A percentile compares a stretch with the other conserved stretches of the same genome.
Evolutionary conservation across 805 yeast genomes (phyloP).

Genomic region (Yarrowia keelungensis): DNA sequence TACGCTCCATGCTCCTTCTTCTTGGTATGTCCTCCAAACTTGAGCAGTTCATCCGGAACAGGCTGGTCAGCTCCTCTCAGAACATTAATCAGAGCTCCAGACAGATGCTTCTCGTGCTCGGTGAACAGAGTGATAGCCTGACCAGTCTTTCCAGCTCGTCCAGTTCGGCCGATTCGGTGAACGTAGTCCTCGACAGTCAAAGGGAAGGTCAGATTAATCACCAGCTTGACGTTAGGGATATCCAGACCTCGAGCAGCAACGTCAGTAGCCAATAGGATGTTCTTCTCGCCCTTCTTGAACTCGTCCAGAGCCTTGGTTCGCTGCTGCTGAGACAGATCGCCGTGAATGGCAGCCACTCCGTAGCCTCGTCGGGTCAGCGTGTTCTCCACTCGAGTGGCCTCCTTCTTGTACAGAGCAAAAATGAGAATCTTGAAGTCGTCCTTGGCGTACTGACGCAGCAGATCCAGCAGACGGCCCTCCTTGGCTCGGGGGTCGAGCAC

Average conservation of each 20-base stretch:
- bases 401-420: constrained; percentile 95
- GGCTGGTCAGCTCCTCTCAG: constrained; percentile 92
- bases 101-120: constrained; percentile 93
- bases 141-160: constrained; percentile 96
- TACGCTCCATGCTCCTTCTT: constrained; percentile 98
- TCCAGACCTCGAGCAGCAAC: constrained; percentile 98
- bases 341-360: constrained; percentile 91
- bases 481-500: constrained; percentile 84
- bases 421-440: constrained; percentile 83
- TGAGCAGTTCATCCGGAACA: constrained; percentile 92
- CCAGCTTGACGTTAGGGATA: constrained; percentile 95
- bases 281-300: constrained; percentile 81
- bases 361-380: constrained; percentile 75
- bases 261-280: constrained; percentile 90
- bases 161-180: constrained; percentile 97
- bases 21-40: constrained; percentile 97
- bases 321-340: constrained; percentile 91
- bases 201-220: constrained; percentile 94
- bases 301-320: constrained; percentile 85
- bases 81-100: constrained; percentile 92
- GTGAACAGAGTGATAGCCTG: constrained; percentile 95
- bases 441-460: constrained; percentile 70
- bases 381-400: constrained; percentile 89
- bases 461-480: constrained; percentile 73
- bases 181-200: constrained; percentile 96